phyloP scores from a whole-genome alignment of 1,284 basidiomycete species.

The Sporisorium reilianum region DNA sequence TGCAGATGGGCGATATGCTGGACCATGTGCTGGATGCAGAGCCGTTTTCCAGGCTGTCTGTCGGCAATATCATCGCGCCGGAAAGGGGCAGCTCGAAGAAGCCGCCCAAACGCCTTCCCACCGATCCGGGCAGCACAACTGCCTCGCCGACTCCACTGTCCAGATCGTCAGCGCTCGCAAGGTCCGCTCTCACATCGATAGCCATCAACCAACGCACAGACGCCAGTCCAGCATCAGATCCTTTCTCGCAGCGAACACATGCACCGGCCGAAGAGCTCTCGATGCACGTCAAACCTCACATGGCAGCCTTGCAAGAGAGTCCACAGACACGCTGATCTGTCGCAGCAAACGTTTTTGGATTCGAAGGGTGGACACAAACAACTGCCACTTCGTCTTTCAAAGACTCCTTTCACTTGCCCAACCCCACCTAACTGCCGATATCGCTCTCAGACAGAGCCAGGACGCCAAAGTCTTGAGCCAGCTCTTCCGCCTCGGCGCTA shows the following conservation, averaged over 20 bases:
- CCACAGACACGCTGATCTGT: slow-evolving; percentile 28
- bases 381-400: neutral
- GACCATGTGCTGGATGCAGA: slow-evolving; percentile 31
- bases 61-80: slow-evolving; percentile 49
- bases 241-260: slow-evolving; percentile 17
- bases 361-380: neutral
- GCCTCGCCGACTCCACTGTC: slow-evolving; percentile 39
- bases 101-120: slow-evolving; percentile 21
- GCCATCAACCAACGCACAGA: slow-evolving; percentile 8
- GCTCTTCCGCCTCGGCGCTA: slow-evolving; percentile 30
- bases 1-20: slow-evolving; percentile 45
- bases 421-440: slow-evolving; percentile 10
- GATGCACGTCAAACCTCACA: slow-evolving; percentile 36
- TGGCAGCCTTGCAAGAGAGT: slow-evolving; percentile 38
- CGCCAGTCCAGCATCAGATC: slow-evolving; percentile 19
- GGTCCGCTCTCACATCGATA: slow-evolving; percentile 32
- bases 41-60: slow-evolving; percentile 29
- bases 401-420: neutral
- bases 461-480: slow-evolving; percentile 34
- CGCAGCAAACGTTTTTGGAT: neutral
- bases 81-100: slow-evolving; percentile 40
- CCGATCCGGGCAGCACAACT: slow-evolving; percentile 30
- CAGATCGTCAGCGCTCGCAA: slow-evolving; percentile 18
- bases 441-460: slow-evolving; percentile 30
- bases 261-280: slow-evolving; percentile 30